These are phyloP conservation scores for Mangifera indica DNA, from an alignment of 345 rosid genomes.

Conservation along the genomic window DNA sequence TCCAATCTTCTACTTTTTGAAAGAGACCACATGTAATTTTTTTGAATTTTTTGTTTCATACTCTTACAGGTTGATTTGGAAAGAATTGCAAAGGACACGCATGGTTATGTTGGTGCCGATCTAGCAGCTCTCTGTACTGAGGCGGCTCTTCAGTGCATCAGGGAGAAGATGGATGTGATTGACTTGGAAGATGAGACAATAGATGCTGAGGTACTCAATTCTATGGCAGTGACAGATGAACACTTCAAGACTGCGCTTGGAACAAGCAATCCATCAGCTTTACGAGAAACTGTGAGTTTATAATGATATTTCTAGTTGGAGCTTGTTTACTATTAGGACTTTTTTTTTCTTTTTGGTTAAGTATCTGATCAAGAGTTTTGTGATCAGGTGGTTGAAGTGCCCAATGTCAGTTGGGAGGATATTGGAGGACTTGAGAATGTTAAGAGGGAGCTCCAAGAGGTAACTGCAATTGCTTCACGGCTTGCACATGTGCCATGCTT, in stretches of 20 bases:
- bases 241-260: slow-evolving; percentile 93
- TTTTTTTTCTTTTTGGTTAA: neutral
- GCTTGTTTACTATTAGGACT: neutral
- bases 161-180: slow-evolving; percentile 98
- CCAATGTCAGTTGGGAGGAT: slow-evolving; percentile 86
- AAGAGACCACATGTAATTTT: neutral
- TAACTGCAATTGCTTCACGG: slow-evolving; percentile 22
- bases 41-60: slow-evolving; percentile 5
- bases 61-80: slow-evolving; percentile 81
- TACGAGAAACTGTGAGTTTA: slow-evolving; percentile 74
- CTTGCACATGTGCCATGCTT: too few species aligned
- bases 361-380: slow-evolving; percentile 2
- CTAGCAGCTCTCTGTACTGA: slow-evolving; percentile 96
- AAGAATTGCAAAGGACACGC: slow-evolving; percentile 84
- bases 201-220: slow-evolving; percentile 88
- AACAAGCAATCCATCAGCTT: slow-evolving; percentile 82
- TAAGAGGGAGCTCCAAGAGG: slow-evolving; percentile 97
- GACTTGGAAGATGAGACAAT: slow-evolving; percentile 95
- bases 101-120: slow-evolving; percentile 98
- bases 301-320: slow-evolving; percentile 3
- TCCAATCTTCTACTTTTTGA: neutral
- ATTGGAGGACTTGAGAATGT: slow-evolving; percentile 95
- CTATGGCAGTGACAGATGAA: slow-evolving; percentile 91
- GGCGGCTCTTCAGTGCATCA: slow-evolving; percentile 95
- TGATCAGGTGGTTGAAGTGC: slow-evolving; percentile 89